Percentiles rank a stretch among this genome's conserved stretches.
Evolutionary conservation across 768 basidiomycete species (phyloP).

Genomic region (Rhizopogon vesiculosus): DNA sequence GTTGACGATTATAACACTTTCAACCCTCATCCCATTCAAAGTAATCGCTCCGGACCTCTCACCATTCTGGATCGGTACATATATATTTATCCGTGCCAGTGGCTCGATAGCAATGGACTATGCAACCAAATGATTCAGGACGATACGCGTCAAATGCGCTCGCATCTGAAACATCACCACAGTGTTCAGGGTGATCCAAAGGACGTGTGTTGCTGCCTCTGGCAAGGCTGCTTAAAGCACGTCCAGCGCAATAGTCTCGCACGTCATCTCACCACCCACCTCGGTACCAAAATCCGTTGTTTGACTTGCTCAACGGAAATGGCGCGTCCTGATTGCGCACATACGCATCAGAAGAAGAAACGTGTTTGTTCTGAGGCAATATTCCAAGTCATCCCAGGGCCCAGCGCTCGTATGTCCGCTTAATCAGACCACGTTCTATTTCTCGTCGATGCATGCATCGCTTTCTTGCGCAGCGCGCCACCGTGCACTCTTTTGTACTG

Average conservation of each 20-base stretch:
- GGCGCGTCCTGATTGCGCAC: not conserved
- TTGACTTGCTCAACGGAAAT: not conserved
- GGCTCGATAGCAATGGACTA: too few relatives aligned
- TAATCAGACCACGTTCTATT: too few relatives aligned
- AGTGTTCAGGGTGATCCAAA: not conserved
- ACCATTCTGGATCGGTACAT: too few relatives aligned
- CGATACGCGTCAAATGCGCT: not conserved
- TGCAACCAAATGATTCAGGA: not conserved
- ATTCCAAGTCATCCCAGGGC: not conserved
- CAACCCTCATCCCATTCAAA: too few relatives aligned
- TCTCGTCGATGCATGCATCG: not conserved
- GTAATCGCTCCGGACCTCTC: too few relatives aligned
- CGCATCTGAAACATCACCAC: not conserved
- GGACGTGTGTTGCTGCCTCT: not conserved
- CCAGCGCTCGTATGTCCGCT: not conserved
- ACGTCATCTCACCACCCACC: conserved; percentile 4
- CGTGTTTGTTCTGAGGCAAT: not conserved
- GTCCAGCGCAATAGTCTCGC: not conserved
- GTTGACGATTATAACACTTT: too few relatives aligned
- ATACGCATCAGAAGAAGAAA: not conserved
- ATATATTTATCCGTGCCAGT: too few relatives aligned
- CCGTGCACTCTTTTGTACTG: too few relatives aligned
- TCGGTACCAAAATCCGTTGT: not conserved
- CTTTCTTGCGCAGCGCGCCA: too few relatives aligned
- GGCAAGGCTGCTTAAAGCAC: not conserved